phyloP scores from a whole-genome alignment of 2,329 filamentous ascomycete species.

The Cordyceps cateniannulata region DNA sequence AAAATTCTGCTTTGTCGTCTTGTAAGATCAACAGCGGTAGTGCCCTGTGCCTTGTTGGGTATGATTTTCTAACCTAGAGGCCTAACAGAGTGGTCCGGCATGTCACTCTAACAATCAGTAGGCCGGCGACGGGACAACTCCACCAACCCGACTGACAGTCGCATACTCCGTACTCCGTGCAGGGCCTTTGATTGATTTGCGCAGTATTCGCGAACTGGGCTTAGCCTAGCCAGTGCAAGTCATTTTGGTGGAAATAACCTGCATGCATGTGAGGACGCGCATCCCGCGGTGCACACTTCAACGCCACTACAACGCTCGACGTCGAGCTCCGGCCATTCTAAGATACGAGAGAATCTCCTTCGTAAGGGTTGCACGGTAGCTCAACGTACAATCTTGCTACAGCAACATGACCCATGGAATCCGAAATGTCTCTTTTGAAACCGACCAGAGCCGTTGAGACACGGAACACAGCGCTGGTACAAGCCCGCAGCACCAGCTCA shows the following conservation, averaged over 20 bases:
- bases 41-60: too few relatives aligned
- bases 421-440: background rate
- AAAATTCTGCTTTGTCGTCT: background rate
- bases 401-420: background rate
- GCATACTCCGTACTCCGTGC: background rate
- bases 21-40: too few relatives aligned
- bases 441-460: background rate
- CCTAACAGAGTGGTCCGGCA: background rate
- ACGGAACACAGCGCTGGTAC: background rate
- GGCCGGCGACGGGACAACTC: background rate
- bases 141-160: background rate
- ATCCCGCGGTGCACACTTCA: too few relatives aligned
- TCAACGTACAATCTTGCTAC: too few relatives aligned
- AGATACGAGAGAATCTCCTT: too few relatives aligned
- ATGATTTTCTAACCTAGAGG: background rate
- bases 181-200: too few relatives aligned
- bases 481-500: background rate
- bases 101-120: background rate
- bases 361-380: background rate
- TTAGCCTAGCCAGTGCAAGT: too few relatives aligned
- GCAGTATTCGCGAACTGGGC: background rate
- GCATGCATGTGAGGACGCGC: too few relatives aligned
- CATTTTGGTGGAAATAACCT: too few relatives aligned
- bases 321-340: background rate
- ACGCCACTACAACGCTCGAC: too few relatives aligned